Evolutionary conservation across 2,329 filamentous ascomycete species (phyloP), one percentile per base, ranked within the genome.

Genomic region (Coniella lustricola): DNA sequence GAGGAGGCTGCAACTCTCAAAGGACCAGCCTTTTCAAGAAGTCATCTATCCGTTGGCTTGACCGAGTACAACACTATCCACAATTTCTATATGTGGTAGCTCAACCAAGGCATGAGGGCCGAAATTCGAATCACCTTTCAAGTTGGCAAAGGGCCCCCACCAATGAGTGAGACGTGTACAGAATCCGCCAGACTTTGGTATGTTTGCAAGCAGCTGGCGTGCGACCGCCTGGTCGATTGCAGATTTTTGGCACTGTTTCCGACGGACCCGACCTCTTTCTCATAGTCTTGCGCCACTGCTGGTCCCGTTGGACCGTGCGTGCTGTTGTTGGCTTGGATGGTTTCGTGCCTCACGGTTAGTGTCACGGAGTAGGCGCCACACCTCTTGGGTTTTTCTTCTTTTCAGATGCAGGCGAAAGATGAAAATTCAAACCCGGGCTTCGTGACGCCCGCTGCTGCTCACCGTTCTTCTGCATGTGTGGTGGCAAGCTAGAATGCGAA

Each of bases 391-490:
- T 39, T 32, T 43, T 33, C 32, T 25, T 34, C 17, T 34, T 36
- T 34, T 44, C 40, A 35, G 16, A 40, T 33, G 44, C 18, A 45
- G 44, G 44, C 41, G 20, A 40, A 22, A 17, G 32, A 32, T 22
- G 33, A 43, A 38, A 46, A 37, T 17, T 18, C 21, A 40, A 42
- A n/a, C 25, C 22, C 47, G 39, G 43, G 39, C 25, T 39, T 17
- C 20, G 42, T 22, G 34, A 17, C 7, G n/a, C n/a, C 37, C 36
- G 14, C 45, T 40, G 14, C 45, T 44, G 39, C 47, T 50, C 50
- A 52, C 50, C 50, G 50, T 50, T 38, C 46, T 52, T 49, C 46
- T 52, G 50, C 50, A 48, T 38, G 41, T 47, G 50, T 40, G 39
- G 38, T 47, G 50, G 44, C 42, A 13, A 34, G 20, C 34, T 31